Conservation (phyloP, 2,329 filamentous ascomycete genomes). For the Diaporthe sp. region DNA sequence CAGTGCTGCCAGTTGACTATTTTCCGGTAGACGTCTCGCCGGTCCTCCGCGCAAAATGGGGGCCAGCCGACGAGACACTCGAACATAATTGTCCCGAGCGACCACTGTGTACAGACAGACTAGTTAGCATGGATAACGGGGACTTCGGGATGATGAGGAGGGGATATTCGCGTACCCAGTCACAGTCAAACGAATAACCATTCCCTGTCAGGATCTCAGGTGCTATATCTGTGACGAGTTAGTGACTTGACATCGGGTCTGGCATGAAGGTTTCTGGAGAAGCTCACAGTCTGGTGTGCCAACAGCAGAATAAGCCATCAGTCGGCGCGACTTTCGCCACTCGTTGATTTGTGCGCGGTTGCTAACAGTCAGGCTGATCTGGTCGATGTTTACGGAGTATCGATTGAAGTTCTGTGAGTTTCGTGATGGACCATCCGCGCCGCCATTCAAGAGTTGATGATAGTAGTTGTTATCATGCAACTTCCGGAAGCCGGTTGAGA, state of each 20-base stretch:
- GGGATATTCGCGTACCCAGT: slow-evolving; percentile 61
- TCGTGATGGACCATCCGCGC: slow-evolving; percentile 30
- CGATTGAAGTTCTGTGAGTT: slow-evolving; percentile 67
- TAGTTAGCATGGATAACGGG: neutral
- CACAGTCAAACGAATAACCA: slow-evolving; percentile 82
- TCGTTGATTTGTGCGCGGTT: slow-evolving; percentile 85
- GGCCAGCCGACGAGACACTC: slow-evolving; percentile 88
- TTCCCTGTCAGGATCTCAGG: slow-evolving; percentile 84
- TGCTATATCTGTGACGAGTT: slow-evolving; percentile 65
- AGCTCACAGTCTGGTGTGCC: slow-evolving; percentile 76
- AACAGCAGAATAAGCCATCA: slow-evolving; percentile 86
- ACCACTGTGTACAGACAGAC: slow-evolving; percentile 66
- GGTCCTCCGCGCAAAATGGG: slow-evolving; percentile 84
- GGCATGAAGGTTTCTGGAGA: neutral
- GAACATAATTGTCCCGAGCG: slow-evolving; percentile 86
- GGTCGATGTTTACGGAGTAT: slow-evolving; percentile 81
- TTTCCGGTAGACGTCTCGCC: slow-evolving; percentile 83
- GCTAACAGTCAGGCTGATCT: slow-evolving; percentile 83
- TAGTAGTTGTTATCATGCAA: slow-evolving; percentile 85
- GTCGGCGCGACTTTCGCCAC: slow-evolving; percentile 82
- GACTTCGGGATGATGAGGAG: neutral
- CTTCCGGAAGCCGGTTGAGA: slow-evolving; percentile 84
- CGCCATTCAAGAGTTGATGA: slow-evolving; percentile 75
- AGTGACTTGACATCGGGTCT: neutral
- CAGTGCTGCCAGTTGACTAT: slow-evolving; percentile 84